Evolutionary conservation across 345 rosid species (phyloP).

Genomic region (Syzygium jambos): DNA sequence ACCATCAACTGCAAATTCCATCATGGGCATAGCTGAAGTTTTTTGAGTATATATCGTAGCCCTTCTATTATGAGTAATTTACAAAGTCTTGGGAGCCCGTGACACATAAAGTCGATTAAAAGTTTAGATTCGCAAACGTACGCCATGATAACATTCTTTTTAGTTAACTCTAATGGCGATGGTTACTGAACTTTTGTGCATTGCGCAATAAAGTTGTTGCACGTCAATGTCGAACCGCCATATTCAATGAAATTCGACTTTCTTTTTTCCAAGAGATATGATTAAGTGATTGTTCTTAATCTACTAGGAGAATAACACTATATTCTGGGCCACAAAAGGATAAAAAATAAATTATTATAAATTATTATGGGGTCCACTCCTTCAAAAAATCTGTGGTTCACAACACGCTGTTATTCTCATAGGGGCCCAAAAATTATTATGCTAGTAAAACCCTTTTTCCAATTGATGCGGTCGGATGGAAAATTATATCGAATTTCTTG

Average conservation of each 20-base stretch:
- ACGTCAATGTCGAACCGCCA: neutral
- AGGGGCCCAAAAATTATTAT: too few relatives aligned
- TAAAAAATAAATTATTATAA: too few relatives aligned
- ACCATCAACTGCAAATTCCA: neutral
- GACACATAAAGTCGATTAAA: neutral
- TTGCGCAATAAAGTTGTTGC: neutral
- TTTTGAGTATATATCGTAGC: neutral
- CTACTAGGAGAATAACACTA: too few relatives aligned
- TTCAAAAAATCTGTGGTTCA: too few relatives aligned
- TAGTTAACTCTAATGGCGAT: neutral
- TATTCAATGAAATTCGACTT: neutral
- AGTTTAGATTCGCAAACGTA: neutral
- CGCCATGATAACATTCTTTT: neutral
- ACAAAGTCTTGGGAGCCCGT: neutral
- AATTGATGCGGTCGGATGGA: rapidly evolving
- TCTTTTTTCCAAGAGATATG: neutral
- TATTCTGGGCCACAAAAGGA: too few relatives aligned
- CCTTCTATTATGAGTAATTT: neutral
- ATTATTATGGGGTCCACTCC: too few relatives aligned
- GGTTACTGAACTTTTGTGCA: neutral
- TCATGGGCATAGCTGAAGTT: neutral
- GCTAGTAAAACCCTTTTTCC: too few relatives aligned
- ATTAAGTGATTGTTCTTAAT: too few relatives aligned
- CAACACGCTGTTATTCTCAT: too few relatives aligned
- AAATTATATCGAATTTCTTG: neutral